phyloP scores from a whole-genome alignment of 2,329 filamentous ascomycete genomes.

The Elsinoe perseae region DNA sequence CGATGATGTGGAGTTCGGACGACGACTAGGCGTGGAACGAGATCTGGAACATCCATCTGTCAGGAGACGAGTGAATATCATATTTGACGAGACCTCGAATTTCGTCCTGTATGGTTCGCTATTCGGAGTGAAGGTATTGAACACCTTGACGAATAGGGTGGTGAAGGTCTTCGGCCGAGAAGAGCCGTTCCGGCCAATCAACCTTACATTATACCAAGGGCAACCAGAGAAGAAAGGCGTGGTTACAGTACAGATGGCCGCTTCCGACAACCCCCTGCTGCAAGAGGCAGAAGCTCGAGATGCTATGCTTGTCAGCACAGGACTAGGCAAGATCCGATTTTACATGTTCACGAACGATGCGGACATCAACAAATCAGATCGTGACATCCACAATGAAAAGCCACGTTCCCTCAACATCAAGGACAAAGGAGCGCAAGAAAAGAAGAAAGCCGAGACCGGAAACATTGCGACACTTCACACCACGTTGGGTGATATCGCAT shows the following conservation, averaged over 20 bases:
- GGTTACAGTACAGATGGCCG: conserved; percentile 94
- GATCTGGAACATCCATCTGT: conserved; percentile 68
- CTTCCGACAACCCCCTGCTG: conserved; percentile 83
- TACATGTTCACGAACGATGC: conserved; percentile 96
- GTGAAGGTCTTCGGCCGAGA: conserved; percentile 87
- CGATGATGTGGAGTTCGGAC: conserved; percentile 86
- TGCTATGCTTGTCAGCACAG: conserved; percentile 79
- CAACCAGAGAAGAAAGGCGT: conserved; percentile 89
- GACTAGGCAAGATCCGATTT: conserved; percentile 80
- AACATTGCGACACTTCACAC: conserved; percentile 83
- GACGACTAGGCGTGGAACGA: conserved; percentile 74
- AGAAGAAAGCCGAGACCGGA: conserved; percentile 63
- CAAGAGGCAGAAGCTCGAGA: conserved; percentile 87
- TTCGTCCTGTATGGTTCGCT: conserved; percentile 94
- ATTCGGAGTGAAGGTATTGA: conserved; percentile 87
- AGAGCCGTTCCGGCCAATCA: conserved; percentile 75
- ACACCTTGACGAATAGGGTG: conserved; percentile 87
- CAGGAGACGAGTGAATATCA: conserved; percentile 68
- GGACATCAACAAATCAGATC: conserved; percentile 70
- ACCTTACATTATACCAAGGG: conserved; percentile 85
- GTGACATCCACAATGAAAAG: conserved; percentile 93
- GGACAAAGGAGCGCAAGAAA: conserved; percentile 45
- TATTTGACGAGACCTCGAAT: conserved; percentile 92
- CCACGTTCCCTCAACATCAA: conserved; percentile 55
- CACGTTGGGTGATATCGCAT: conserved; percentile 84